A percentile compares a stretch with the other conserved stretches of the same genome.
Evolutionary conservation across 2,329 filamentous ascomycete genomes (phyloP).

Genomic region (Alternaria novae-zelandiae): DNA sequence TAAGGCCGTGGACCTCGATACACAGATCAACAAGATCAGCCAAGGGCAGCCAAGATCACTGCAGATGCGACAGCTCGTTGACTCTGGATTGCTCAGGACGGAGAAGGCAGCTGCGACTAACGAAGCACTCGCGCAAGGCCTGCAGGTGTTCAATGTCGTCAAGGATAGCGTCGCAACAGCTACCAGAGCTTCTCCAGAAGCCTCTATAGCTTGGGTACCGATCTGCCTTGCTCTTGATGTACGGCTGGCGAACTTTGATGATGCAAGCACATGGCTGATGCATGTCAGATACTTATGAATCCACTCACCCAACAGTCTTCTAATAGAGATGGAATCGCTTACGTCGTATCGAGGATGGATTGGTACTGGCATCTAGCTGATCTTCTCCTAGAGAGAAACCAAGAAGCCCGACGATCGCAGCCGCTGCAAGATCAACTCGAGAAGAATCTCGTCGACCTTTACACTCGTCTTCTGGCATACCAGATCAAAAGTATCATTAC

Average conservation of each 20-base stretch:
- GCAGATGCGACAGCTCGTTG: background rate
- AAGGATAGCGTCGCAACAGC: background rate
- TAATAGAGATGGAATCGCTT: background rate
- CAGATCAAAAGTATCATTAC: background rate
- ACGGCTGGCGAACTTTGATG: background rate
- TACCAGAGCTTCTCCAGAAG: background rate
- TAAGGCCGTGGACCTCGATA: background rate
- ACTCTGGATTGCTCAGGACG: background rate
- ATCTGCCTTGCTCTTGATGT: background rate
- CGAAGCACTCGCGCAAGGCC: background rate
- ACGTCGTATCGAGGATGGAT: background rate
- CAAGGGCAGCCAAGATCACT: background rate
- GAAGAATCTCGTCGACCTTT: background rate
- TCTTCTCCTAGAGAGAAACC: background rate
- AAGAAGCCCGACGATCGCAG: background rate
- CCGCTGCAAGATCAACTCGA: background rate
- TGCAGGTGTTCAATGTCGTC: background rate
- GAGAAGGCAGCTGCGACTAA: background rate
- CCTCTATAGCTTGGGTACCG: background rate
- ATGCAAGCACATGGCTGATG: background rate
- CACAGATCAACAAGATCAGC: background rate
- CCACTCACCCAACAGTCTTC: background rate
- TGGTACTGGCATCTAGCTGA: background rate
- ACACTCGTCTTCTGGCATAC: background rate
- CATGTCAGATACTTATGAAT: background rate